phyloP scores from a whole-genome alignment of 805 yeast genomes.

The Myxozyma geophila region DNA sequence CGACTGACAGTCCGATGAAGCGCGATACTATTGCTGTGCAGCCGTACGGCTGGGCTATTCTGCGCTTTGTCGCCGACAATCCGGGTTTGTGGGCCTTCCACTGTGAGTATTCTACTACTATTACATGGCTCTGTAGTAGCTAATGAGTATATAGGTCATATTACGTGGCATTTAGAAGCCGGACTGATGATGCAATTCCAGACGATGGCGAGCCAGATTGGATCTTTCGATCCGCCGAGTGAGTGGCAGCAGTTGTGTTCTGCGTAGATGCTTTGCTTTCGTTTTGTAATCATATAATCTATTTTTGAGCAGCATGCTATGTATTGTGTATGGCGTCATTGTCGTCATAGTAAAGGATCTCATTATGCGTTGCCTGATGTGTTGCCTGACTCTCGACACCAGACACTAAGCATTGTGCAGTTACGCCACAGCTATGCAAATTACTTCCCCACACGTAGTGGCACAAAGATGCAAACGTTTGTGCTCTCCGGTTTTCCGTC shows the following conservation, averaged over 20 bases:
- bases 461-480: no score
- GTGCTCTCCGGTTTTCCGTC: no score
- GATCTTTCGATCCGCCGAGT: conserved; percentile 38
- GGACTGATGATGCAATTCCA: conserved; percentile 58
- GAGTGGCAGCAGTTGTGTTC: conserved; percentile 41
- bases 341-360: no score
- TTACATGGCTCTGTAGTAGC: no score
- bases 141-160: conserved; percentile 68
- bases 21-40: conserved; percentile 71
- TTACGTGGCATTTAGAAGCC: conserved; percentile 92
- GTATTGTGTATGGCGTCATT: no score
- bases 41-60: conserved; percentile 64
- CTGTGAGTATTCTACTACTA: conserved; percentile 53
- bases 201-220: conserved; percentile 38
- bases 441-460: no score
- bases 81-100: conserved; percentile 97
- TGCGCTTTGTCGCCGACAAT: conserved; percentile 76
- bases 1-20: conserved; percentile 53
- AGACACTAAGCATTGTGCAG: no score
- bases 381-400: no score
- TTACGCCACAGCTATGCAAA: no score
- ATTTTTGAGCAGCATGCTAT: not conserved
- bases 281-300: not conserved
- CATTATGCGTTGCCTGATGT: no score
- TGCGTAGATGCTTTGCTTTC: not conserved